phyloP scores from a whole-genome alignment of 306 rosid species.

The Pyrus betulifolia region DNA sequence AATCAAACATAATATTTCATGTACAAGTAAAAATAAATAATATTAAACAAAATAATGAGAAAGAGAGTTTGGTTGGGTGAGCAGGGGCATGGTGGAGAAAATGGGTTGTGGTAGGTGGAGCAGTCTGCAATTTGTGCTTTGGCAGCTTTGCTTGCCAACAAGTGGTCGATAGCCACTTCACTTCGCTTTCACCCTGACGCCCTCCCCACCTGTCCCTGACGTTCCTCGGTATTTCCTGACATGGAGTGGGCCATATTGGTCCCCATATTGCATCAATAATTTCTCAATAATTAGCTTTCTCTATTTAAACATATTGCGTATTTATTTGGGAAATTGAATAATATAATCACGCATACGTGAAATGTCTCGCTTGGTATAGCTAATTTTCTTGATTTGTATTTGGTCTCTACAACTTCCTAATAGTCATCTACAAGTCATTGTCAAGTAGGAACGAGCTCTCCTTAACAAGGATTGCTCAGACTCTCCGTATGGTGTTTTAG shows the following conservation, averaged over 20 bases:
- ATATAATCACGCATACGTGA: background rate
- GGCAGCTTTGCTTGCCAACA: background rate
- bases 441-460: too few species aligned
- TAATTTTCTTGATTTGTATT: too few species aligned
- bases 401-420: too few species aligned
- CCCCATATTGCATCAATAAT: background rate
- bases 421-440: too few species aligned
- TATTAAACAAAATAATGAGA: background rate
- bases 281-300: background rate
- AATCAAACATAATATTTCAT: fast-evolving
- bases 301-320: too few species aligned
- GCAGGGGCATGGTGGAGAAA: background rate
- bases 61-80: slow-evolving; percentile 43
- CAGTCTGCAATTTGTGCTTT: slow-evolving; percentile 14
- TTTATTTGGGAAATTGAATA: too few species aligned
- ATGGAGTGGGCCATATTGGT: background rate
- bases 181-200: slow-evolving; percentile 3
- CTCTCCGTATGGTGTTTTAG: too few species aligned
- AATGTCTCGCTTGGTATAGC: too few species aligned
- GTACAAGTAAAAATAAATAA: too few species aligned
- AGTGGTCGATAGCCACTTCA: slow-evolving; percentile 13
- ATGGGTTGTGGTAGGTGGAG: slow-evolving; percentile 39
- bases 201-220: slow-evolving; percentile 12
- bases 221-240: background rate
- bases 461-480: too few species aligned